Conservation (phyloP, 352 stramenopile species). For the Globisporangium solare region DNA sequence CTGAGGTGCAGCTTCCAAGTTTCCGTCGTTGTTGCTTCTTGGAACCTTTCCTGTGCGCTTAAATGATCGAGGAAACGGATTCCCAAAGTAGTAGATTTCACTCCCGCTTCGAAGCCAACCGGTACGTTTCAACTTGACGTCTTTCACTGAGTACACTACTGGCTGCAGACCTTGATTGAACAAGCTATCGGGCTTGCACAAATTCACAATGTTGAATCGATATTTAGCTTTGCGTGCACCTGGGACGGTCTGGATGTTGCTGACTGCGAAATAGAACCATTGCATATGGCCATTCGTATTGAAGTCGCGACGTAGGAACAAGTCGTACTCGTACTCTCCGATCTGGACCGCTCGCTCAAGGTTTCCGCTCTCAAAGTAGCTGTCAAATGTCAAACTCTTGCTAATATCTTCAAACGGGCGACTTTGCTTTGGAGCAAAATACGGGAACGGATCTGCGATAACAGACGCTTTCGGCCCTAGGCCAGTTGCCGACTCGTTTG, state of each 20-base stretch:
- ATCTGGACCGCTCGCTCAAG: slow-evolving; percentile 80
- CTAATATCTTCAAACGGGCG: slow-evolving; percentile 13
- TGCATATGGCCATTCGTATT: slow-evolving; percentile 84
- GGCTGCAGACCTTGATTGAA: slow-evolving; percentile 91
- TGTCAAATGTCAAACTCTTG: slow-evolving; percentile 85
- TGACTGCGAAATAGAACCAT: slow-evolving; percentile 95
- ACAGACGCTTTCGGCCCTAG: slow-evolving; percentile 2
- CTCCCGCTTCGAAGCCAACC: slow-evolving; percentile 75
- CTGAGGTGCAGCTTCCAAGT: background rate
- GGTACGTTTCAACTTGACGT: slow-evolving; percentile 40
- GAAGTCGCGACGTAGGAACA: slow-evolving; percentile 83
- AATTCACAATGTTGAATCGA: slow-evolving; percentile 91
- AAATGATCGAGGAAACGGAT: slow-evolving; percentile 38
- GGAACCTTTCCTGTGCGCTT: slow-evolving; percentile 1
- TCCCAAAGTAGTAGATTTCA: slow-evolving; percentile 87
- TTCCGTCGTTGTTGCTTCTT: slow-evolving; percentile 2
- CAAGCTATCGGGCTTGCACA: slow-evolving; percentile 90
- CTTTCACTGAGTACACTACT: slow-evolving; percentile 80
- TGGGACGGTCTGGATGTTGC: slow-evolving; percentile 38
- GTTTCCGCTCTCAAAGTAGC: slow-evolving; percentile 91
- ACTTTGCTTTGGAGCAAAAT: slow-evolving; percentile 30
- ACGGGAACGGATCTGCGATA: slow-evolving; percentile 18
- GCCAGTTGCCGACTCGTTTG: background rate
- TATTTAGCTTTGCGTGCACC: slow-evolving; percentile 27
- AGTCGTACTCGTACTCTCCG: slow-evolving; percentile 86